A percentile compares a stretch with the other conserved stretches of the same genome.
Conservation (phyloP, 2,329 filamentous ascomycete genomes). For the Aspergillus fumigatiaffinis region DNA sequence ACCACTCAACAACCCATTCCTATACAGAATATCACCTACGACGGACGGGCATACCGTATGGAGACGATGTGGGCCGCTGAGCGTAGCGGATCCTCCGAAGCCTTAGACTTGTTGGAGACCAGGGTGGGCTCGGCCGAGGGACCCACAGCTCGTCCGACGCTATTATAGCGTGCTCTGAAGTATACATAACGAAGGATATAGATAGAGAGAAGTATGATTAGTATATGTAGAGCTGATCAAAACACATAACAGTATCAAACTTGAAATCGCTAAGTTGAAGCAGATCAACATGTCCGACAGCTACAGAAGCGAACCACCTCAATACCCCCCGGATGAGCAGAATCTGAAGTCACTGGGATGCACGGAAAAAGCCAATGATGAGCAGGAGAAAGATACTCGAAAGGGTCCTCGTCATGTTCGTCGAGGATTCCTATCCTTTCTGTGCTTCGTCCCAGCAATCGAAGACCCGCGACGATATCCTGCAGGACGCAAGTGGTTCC, state of each 20-base stretch:
- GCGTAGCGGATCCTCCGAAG: background rate
- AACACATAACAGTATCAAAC: background rate
- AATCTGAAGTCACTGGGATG: background rate
- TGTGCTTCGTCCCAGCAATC: background rate
- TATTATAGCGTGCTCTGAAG: background rate
- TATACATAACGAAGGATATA: background rate
- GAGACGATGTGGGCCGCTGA: background rate
- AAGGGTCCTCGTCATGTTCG: background rate
- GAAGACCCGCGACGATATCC: background rate
- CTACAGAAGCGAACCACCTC: background rate
- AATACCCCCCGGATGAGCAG: background rate
- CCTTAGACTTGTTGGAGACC: background rate
- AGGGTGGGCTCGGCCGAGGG: background rate
- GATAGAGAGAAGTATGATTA: background rate
- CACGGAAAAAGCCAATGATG: too few species aligned
- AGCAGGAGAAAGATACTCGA: background rate
- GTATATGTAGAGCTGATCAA: too few species aligned
- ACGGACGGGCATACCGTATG: too few species aligned
- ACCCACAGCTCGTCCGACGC: background rate
- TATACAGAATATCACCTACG: too few species aligned
- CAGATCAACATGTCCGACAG: background rate
- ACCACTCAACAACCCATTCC: too few species aligned
- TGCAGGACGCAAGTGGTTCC: conserved; percentile 62
- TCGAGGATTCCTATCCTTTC: background rate
- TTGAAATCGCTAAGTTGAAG: background rate